phyloP scores from a whole-genome alignment of 2,329 filamentous ascomycete genomes.

The Ciborinia camelliae region DNA sequence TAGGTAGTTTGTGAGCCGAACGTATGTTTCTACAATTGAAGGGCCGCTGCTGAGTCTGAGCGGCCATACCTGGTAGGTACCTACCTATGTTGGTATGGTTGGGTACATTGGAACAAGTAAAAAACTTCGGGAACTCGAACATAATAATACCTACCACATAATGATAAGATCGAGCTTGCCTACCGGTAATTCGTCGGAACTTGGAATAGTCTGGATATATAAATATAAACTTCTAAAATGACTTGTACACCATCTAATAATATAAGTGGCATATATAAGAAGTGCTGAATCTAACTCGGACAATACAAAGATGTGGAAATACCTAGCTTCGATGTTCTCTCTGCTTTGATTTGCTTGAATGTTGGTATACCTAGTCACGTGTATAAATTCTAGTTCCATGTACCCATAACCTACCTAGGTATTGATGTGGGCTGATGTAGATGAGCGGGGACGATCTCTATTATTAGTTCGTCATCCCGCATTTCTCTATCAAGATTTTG shows the following conservation, averaged over 20 bases:
- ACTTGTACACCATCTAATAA: too few species aligned
- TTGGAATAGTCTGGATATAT: background rate
- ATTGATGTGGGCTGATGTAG: background rate
- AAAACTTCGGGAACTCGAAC: too few species aligned
- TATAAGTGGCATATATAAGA: background rate
- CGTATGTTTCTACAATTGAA: background rate
- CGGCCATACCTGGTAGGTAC: too few species aligned
- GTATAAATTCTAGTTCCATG: background rate
- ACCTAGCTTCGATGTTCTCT: background rate
- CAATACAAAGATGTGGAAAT: background rate
- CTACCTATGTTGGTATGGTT: too few species aligned
- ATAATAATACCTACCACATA: too few species aligned
- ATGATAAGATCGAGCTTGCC: too few species aligned
- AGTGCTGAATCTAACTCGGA: background rate
- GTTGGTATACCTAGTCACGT: background rate
- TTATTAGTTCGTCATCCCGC: constrained; percentile 14
- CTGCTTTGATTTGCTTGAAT: too few species aligned
- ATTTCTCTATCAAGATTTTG: constrained; percentile 6
- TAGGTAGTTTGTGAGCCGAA: background rate
- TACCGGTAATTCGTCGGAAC: too few species aligned
- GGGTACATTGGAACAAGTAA: too few species aligned
- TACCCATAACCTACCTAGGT: too few species aligned
- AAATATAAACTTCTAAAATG: background rate
- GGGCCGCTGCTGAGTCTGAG: too few species aligned
- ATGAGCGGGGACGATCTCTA: background rate